Evolutionary conservation across 108 stramenopile genomes (phyloP).

Genomic region (Licmophora abbreviata): DNA sequence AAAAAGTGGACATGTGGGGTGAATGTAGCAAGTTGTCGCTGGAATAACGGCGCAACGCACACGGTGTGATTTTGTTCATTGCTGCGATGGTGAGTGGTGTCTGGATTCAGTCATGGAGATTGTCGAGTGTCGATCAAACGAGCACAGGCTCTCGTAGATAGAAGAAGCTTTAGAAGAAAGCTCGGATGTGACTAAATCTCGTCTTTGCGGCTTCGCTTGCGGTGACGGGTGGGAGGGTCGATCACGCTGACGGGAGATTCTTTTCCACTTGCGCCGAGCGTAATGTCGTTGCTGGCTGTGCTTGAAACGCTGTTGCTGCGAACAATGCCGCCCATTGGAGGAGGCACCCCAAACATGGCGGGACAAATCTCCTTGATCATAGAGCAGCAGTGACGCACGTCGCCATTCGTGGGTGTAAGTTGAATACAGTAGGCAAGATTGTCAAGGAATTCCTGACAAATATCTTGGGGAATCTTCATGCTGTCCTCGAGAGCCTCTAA

Average conservation of each 20-base stretch:
- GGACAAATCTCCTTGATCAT: constrained; percentile 21
- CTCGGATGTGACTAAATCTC: background rate
- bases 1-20: too few species aligned
- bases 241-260: constrained; percentile 18
- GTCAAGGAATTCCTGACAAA: constrained; percentile 13
- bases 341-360: constrained; percentile 11
- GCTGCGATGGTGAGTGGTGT: background rate
- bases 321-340: background rate
- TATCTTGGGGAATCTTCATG: constrained; percentile 5
- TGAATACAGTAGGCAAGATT: constrained; percentile 8
- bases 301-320: background rate
- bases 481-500: constrained; percentile 27
- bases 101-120: background rate
- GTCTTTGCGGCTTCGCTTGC: constrained; percentile 8
- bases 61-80: background rate
- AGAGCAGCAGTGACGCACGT: constrained; percentile 3
- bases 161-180: background rate
- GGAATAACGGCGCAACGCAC: too few species aligned
- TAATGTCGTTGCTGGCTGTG: background rate
- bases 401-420: background rate
- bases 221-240: background rate
- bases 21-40: too few species aligned
- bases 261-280: constrained; percentile 7
- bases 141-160: background rate
- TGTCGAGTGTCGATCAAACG: background rate